Percentiles rank a stretch among this genome's conserved stretches.
Evolutionary conservation across 2,329 filamentous ascomycete species (phyloP).

Genomic region (Cadophora gregata): DNA sequence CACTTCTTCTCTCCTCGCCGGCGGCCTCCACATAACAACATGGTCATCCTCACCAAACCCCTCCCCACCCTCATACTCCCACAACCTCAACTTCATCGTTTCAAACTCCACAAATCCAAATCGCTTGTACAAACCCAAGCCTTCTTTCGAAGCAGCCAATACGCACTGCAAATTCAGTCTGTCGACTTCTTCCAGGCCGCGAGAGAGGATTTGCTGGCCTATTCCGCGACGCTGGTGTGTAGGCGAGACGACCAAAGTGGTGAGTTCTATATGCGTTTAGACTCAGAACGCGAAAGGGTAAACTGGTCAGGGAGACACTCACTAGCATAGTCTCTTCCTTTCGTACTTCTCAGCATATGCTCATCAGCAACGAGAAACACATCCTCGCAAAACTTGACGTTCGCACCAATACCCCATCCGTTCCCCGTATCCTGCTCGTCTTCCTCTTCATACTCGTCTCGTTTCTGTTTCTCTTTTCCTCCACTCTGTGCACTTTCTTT

Average conservation of each 20-base stretch:
- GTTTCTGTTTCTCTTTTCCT: slow-evolving; percentile 12
- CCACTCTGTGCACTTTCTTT: slow-evolving; percentile 8
- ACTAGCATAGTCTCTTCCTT: slow-evolving; percentile 37
- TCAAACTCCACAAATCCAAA: slow-evolving; percentile 37
- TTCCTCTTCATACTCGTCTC: neutral
- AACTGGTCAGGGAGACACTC: slow-evolving; percentile 27
- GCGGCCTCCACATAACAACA: slow-evolving; percentile 35
- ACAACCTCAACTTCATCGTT: slow-evolving; percentile 34
- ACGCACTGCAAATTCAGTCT: slow-evolving; percentile 34
- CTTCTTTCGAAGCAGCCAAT: slow-evolving; percentile 38
- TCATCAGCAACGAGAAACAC: slow-evolving; percentile 35
- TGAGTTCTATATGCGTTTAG: slow-evolving; percentile 31
- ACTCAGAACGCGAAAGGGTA: neutral
- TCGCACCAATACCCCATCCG: slow-evolving; percentile 31
- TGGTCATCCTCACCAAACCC: slow-evolving; percentile 31
- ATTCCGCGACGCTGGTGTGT: slow-evolving; percentile 37
- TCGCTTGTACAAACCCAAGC: slow-evolving; percentile 37
- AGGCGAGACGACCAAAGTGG: slow-evolving; percentile 33
- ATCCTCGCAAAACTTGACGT: slow-evolving; percentile 39
- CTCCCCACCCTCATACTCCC: slow-evolving; percentile 40
- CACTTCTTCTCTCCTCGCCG: no score
- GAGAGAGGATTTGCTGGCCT: slow-evolving; percentile 34
- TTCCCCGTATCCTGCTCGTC: slow-evolving; percentile 5
- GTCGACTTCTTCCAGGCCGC: slow-evolving; percentile 35
- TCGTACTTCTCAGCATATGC: slow-evolving; percentile 31